Evolutionary conservation across 2,329 filamentous ascomycete species (phyloP).

Genomic region (Pseudopithomyces maydicus): DNA sequence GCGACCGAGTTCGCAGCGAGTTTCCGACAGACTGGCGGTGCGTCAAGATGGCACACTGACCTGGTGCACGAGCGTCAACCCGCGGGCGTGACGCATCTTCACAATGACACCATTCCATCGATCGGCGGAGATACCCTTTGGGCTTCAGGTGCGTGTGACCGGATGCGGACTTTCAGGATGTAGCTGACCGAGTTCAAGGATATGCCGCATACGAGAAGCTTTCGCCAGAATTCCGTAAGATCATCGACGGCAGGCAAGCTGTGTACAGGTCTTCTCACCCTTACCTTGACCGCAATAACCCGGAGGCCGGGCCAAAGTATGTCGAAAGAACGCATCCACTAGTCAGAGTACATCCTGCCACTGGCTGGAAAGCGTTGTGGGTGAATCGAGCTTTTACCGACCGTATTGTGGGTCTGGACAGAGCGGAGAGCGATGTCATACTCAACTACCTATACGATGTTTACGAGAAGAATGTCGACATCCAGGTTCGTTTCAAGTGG

Average conservation of each 20-base stretch:
- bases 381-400: slow-evolving; percentile 74
- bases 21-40: slow-evolving; percentile 71
- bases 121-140: slow-evolving; percentile 74
- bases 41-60: slow-evolving; percentile 72
- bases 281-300: slow-evolving; percentile 69
- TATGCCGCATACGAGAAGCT: slow-evolving; percentile 76
- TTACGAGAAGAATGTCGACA: slow-evolving; percentile 72
- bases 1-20: slow-evolving; percentile 65
- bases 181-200: not conserved
- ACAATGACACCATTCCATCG: slow-evolving; percentile 70
- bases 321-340: slow-evolving; percentile 72
- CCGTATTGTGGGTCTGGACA: slow-evolving; percentile 71
- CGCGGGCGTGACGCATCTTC: slow-evolving; percentile 71
- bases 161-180: not conserved
- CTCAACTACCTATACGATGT: slow-evolving; percentile 70
- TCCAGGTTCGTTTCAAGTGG: slow-evolving; percentile 75
- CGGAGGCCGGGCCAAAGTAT: slow-evolving; percentile 65
- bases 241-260: slow-evolving; percentile 70
- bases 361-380: slow-evolving; percentile 75
- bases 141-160: slow-evolving; percentile 57
- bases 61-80: slow-evolving; percentile 74
- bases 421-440: slow-evolving; percentile 70
- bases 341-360: slow-evolving; percentile 73
- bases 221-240: slow-evolving; percentile 69
- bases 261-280: slow-evolving; percentile 70